Evolutionary conservation across 2,329 filamentous ascomycete species (phyloP).

Genomic region (Decorospora gaudefroyi): DNA sequence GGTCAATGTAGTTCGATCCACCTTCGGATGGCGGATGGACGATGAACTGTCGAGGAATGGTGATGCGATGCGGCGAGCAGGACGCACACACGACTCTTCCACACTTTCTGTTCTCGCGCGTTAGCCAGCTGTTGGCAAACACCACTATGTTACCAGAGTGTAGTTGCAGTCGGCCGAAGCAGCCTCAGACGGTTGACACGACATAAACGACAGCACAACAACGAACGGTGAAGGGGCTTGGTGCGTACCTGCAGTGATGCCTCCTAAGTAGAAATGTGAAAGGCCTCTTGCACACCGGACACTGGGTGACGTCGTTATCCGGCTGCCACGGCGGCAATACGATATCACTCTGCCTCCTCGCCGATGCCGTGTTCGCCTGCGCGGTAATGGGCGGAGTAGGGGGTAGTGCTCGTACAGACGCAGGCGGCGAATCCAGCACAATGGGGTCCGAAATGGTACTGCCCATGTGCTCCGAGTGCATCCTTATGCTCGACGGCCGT

Average conservation of each 20-base stretch:
- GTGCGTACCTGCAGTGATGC: slow-evolving; percentile 80
- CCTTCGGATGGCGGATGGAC: slow-evolving; percentile 65
- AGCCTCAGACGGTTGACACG: neutral
- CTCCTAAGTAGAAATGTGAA: slow-evolving; percentile 88
- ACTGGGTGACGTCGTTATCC: slow-evolving; percentile 78
- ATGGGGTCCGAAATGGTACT: slow-evolving; percentile 31
- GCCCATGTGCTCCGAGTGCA: slow-evolving; percentile 22
- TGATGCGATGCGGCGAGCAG: slow-evolving; percentile 93
- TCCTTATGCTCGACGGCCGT: slow-evolving; percentile 35
- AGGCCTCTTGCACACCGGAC: slow-evolving; percentile 78
- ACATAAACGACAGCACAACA: neutral
- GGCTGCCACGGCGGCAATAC: slow-evolving; percentile 83
- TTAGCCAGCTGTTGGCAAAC: slow-evolving; percentile 1
- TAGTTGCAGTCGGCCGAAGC: neutral
- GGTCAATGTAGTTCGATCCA: slow-evolving; percentile 48
- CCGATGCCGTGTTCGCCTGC: slow-evolving; percentile 11
- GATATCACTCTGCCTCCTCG: slow-evolving; percentile 51
- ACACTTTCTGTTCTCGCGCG: slow-evolving; percentile 68
- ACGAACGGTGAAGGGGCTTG: neutral
- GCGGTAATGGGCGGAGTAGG: slow-evolving; percentile 18
- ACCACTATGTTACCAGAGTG: too few relatives aligned
- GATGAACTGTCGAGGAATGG: slow-evolving; percentile 90
- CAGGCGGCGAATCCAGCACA: slow-evolving; percentile 28
- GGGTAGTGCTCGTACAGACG: slow-evolving; percentile 14
- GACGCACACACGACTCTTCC: slow-evolving; percentile 86